Evolutionary conservation across 257 asterid species (phyloP).

Genomic region (Paraleonurus japonicus): DNA sequence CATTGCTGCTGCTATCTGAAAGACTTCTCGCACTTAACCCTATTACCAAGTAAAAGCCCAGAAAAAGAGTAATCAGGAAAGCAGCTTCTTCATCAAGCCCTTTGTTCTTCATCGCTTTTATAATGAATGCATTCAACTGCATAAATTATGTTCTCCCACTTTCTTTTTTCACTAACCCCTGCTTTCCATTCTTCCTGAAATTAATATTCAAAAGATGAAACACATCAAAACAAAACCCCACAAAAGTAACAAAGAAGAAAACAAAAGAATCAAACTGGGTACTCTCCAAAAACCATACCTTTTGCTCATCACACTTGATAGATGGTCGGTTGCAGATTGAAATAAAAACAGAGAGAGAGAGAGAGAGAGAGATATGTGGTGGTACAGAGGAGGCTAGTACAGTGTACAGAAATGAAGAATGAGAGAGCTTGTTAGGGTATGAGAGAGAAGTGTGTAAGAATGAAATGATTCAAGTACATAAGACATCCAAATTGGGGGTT

Average conservation of each 20-base stretch:
- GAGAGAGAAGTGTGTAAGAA: constrained; percentile 9
- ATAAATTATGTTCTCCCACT: constrained; percentile 15
- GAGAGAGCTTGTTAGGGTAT: neutral
- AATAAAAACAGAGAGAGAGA: neutral
- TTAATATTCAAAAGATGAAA: neutral
- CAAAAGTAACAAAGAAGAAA: neutral
- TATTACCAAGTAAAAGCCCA: constrained; percentile 32
- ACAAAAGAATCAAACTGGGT: neutral
- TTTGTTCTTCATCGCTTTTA: constrained; percentile 37
- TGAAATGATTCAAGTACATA: constrained; percentile 10
- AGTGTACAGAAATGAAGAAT: neutral
- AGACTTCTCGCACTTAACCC: constrained; percentile 44
- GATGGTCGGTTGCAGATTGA: neutral
- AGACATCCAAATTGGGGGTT: constrained; percentile 1
- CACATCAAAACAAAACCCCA: neutral
- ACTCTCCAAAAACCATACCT: constrained; percentile 27
- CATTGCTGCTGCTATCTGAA: constrained; percentile 6
- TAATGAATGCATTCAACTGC: too few relatives aligned
- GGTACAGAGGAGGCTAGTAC: too few relatives aligned
- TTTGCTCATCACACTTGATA: neutral
- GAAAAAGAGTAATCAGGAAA: constrained; percentile 35
- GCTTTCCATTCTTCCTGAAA: constrained; percentile 11
- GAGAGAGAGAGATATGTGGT: too few relatives aligned
- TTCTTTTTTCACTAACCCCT: neutral
- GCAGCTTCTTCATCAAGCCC: constrained; percentile 14